Evolutionary conservation across 208 protist genomes (phyloP), one percentile per base, ranked within the genome.

Genomic region (Wallacemonas collosoma): DNA sequence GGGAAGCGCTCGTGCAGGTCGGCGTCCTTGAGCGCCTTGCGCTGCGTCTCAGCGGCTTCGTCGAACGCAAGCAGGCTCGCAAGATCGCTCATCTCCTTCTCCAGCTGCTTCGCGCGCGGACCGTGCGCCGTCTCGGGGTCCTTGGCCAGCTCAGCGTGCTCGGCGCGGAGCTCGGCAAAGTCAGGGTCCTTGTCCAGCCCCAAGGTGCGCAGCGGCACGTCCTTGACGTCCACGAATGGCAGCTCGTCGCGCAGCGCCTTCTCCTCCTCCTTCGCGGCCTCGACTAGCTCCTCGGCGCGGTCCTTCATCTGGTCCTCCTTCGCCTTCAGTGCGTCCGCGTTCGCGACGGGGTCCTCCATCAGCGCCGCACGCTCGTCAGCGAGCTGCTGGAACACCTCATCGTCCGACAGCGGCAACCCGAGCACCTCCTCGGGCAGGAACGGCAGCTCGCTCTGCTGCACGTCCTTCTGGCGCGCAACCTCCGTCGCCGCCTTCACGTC

Each of bases 1-100:
- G 78, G 78, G 66, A 79, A 82, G 62, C 71, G 72, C 40, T 78
- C 72, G 58, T 84, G 77, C 54, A 89, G 41, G 43, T 62, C 65
- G 35, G 83, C 54, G 43, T 62, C 74, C 4, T 81, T 74, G 55
- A 68, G 83, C 58, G 76, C 71, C 45, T 66, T 61, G 61, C 64
- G 72, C 12, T 58, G 15, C 5, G 15, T 9, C 54, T 17, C 12
- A 55, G 45, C 65, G 3, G 71, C 62, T 48, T 77, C 81, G 41
- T 89, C 81, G 43, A 87, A 75, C 2, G 79, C 85, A 15, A 81
- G 17, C 38, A 74, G 75, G 38, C 51, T 50, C 8, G 61, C 80
- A 12, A 85, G 67, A 51, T 81, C 73, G 41, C 60, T 12, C 36
- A 89, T 84, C 26, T 71, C 73, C 71, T 82, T 82, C 74, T 86